phyloP scores from a whole-genome alignment of 371 early-diverging fungal species.

The Vairimorpha ceranae region DNA sequence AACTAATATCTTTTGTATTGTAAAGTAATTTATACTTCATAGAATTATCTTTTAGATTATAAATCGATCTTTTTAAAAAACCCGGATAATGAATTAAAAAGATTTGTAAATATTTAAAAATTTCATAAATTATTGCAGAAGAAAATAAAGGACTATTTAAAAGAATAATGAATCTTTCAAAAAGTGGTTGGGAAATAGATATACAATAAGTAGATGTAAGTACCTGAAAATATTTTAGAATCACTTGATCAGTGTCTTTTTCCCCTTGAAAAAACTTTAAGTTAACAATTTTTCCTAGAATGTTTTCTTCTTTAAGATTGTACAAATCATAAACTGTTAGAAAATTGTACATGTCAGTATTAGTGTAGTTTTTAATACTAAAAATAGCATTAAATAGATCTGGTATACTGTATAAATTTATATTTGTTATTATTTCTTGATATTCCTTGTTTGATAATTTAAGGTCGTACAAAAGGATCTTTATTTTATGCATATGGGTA shows the following conservation, averaged over 20 bases:
- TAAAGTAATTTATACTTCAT: neutral
- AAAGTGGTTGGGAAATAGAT: neutral
- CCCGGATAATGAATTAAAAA: neutral
- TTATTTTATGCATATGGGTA: neutral
- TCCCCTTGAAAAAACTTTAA: slow-evolving; percentile 26
- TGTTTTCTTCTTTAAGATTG: neutral
- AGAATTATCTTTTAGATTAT: slow-evolving; percentile 5
- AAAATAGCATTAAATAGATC: slow-evolving; percentile 10
- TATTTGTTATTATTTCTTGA: neutral
- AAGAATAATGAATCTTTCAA: slow-evolving; percentile 26
- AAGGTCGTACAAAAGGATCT: neutral
- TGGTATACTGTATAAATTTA: neutral
- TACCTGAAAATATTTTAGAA: slow-evolving; percentile 30
- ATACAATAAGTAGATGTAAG: neutral
- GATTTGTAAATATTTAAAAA: slow-evolving; percentile 2
- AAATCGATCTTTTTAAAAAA: neutral
- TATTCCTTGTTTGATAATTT: neutral
- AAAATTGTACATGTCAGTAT: slow-evolving; percentile 22
- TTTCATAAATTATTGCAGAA: neutral
- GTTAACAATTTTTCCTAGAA: neutral
- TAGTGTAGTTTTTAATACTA: slow-evolving; percentile 17
- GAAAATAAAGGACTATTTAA: slow-evolving; percentile 10
- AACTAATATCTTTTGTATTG: neutral
- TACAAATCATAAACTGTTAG: neutral
- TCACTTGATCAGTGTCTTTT: slow-evolving; percentile 31